Base-by-base conservation (phyloP, 106 monocot genomes). In the Dendrobium chrysotoxum region DNA sequence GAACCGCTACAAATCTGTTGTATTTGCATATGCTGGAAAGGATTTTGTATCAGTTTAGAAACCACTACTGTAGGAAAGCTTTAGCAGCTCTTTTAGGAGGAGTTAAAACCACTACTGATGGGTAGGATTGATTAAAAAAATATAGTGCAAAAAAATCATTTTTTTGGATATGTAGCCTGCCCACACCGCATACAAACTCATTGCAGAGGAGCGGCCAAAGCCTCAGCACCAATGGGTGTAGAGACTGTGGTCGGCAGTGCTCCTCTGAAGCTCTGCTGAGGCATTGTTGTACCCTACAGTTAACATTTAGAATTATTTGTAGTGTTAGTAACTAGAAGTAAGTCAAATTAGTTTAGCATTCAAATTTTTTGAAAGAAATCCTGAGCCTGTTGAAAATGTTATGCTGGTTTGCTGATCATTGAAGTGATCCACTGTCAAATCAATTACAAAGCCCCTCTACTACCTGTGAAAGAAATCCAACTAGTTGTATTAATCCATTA, bases 161-260 rank as follows among this genome's bases (percentile, higher is more conserved):
- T n/a, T n/a, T n/a, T n/a, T 16, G 40, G 38, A 20, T 73, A 38
- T 15, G 73, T 73, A 13, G 79, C 77, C 31, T 83, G 79, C 2
- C 54, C 78, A 40, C 73, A 15, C 12, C 72, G 47, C 7, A 38
- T 54, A 42, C 15, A 79, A 50, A 28, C 65, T 50, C 92, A 84
- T 79, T 93, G 96, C 79, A 88, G 81, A 70, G 91, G 96, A 44
- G 87, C 88, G 13, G 88, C 86, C 17, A 85, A 77, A 2, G 70
- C 68, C 30, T 35, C 71, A 11, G 47, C 79, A 28, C 83, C 41
- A 35, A 54, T 44, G 53, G 72, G 53, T n/a, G 64, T 39, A n/a
- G 66, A 77, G 67, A 47, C 81, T 6, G 72, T 73, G 77, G 81
- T 16, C 68, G 72, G 70, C 61, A 87, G 65, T 17, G 90, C 61